Evolutionary conservation across 179 eudicot genomes (phyloP).

Genomic region (Corrigiola litoralis): DNA sequence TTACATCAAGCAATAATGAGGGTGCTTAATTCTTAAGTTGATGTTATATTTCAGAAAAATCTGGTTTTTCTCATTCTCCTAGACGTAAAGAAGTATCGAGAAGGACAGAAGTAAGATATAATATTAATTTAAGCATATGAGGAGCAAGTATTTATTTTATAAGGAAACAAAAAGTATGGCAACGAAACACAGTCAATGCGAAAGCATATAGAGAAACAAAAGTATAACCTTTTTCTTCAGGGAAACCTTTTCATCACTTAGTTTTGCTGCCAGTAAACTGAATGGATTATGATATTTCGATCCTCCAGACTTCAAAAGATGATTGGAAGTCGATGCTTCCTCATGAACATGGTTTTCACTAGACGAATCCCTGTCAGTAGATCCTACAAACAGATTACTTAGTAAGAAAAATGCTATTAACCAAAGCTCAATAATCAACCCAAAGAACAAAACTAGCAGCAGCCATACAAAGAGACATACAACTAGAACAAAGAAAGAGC

Average conservation of each 20-base stretch:
- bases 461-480: not conserved
- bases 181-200: not conserved
- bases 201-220: not conserved
- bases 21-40: not conserved
- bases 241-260: constrained; percentile 39
- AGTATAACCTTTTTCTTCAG: constrained; percentile 31
- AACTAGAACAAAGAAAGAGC: not conserved
- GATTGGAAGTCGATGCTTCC: constrained; percentile 32
- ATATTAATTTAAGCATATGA: not conserved
- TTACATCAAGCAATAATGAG: not conserved
- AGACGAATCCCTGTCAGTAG: constrained; percentile 16
- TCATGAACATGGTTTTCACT: constrained; percentile 15
- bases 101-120: not conserved
- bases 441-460: not conserved
- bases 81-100: not conserved
- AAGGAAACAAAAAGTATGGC: not conserved
- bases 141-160: not conserved
- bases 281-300: constrained; percentile 25
- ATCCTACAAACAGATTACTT: constrained; percentile 13
- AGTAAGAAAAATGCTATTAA: not conserved
- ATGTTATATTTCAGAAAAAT: not conserved
- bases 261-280: constrained; percentile 31
- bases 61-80: not conserved
- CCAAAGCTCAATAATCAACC: not conserved
- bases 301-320: constrained; percentile 16